A percentile compares a stretch with the other conserved stretches of the same genome.
Evolutionary conservation across 2,329 filamentous ascomycete genomes (phyloP).

Genomic region (Akanthomyces dipterigenus): DNA sequence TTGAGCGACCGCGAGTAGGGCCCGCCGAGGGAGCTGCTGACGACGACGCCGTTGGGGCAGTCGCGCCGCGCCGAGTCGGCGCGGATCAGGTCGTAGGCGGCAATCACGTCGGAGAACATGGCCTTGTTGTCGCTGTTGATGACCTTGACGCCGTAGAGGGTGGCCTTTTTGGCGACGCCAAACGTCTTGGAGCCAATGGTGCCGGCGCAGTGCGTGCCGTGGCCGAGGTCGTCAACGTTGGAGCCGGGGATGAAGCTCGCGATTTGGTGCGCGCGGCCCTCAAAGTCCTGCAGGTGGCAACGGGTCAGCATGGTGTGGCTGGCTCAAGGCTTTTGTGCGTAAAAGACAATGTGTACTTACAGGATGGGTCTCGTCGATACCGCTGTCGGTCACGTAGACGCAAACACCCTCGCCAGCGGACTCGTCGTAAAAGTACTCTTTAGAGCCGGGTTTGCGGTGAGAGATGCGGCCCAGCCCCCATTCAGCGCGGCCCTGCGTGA

Average conservation of each 20-base stretch:
- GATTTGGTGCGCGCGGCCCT: constrained; percentile 18
- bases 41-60: constrained; percentile 26
- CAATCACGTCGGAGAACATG: constrained; percentile 9
- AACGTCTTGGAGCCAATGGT: constrained; percentile 15
- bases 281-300: constrained; percentile 13
- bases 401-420: constrained; percentile 27
- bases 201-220: constrained; percentile 24
- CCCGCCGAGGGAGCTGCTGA: constrained; percentile 41
- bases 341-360: background rate
- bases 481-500: constrained; percentile 14
- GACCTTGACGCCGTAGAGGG: constrained; percentile 33
- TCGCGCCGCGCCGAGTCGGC: constrained; percentile 23
- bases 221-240: constrained; percentile 20
- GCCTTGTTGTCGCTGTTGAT: constrained; percentile 16
- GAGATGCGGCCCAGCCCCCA: constrained; percentile 22
- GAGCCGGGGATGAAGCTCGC: background rate
- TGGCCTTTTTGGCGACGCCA: constrained; percentile 29
- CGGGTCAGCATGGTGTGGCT: background rate
- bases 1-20: constrained; percentile 28
- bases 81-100: constrained; percentile 30
- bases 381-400: constrained; percentile 36
- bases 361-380: constrained; percentile 21
- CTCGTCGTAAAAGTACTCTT: constrained; percentile 25
- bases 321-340: too few relatives aligned
- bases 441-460: constrained; percentile 12